Base-by-base conservation (phyloP, 2,329 filamentous ascomycete genomes). In the Botrytis fragariae region DNA sequence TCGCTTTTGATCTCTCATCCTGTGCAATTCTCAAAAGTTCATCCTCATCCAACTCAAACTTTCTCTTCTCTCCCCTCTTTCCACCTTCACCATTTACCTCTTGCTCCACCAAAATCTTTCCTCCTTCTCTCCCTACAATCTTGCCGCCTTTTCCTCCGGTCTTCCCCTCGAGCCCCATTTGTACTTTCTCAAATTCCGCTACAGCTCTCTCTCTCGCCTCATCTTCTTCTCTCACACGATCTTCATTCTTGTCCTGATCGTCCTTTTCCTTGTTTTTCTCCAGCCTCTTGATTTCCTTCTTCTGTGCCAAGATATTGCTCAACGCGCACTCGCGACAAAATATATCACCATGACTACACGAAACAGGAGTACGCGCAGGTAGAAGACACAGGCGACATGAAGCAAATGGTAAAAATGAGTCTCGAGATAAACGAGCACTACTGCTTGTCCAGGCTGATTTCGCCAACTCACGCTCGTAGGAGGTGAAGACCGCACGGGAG, bases 311-410 rank as follows among this genome's bases (percentile, higher is more conserved):
- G n/a, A 99, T 90, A 79, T 98, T 97, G 77, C 86, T 91, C 71
- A 98, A 89, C 14, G 94, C 95, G 84, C 95, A 99, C 84, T 98
- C 96, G 78, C 94, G 91, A 82, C 95, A 99, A 84, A 98, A 98
- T 22, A 99, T 86, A 82, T 98, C 95, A 75, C 95, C 95, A 76
- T 91, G 88, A 4, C 88, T 85, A 82, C 95, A 98, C 35, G 93
- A 90, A 51, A 98, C 94, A 0, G 96, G 95, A 64, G 94, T 89
- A 44, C 91, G 89, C 32, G 95, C 92, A 12, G 91, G 88, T 74
- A 94, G 89, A 25, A 98, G 90, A 80, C 95, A 99, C 42, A 99
- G 87, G 71, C 91, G 89, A 84, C 95, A 99, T 35, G 92, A 94
- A 71, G 92, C 93, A 82, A 98, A 97, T 8, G 94, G 91, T 18